phyloP scores from a whole-genome alignment of 208 protist species.

The Acanthamoeba sp. region DNA sequence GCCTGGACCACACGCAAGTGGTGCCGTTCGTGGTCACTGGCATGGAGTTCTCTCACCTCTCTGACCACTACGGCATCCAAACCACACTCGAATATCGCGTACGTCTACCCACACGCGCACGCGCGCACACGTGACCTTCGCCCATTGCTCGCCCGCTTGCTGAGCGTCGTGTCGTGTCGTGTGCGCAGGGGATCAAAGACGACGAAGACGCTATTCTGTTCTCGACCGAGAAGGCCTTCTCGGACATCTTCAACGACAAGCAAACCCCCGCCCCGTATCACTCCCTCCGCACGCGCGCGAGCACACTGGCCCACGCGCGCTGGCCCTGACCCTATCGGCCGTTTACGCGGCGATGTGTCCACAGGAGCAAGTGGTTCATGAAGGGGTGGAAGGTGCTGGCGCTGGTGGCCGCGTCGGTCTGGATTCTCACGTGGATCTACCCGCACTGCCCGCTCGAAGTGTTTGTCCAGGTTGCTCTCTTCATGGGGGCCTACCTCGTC shows the following conservation, averaged over 20 bases:
- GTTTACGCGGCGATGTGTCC: not conserved
- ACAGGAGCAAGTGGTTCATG: constrained; percentile 35
- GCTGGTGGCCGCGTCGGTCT: constrained; percentile 23
- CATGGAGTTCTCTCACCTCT: constrained; percentile 64
- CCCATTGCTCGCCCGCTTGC: no score
- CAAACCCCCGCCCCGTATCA: not conserved
- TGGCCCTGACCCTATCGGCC: not conserved
- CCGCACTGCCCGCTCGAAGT: constrained; percentile 60
- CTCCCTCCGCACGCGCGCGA: not conserved
- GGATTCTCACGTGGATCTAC: constrained; percentile 64
- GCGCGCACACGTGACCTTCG: no score
- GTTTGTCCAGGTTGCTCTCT: constrained; percentile 41
- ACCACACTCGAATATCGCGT: constrained; percentile 39
- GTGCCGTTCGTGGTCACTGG: constrained; percentile 69
- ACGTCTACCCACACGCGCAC: not conserved
- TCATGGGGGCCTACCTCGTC: constrained; percentile 42
- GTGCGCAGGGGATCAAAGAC: constrained; percentile 45
- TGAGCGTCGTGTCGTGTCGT: not conserved
- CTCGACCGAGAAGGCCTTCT: constrained; percentile 68
- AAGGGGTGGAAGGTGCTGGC: constrained; percentile 65
- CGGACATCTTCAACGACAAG: constrained; percentile 34
- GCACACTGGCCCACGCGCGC: no score
- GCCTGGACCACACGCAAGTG: constrained; percentile 39
- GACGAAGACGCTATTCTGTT: constrained; percentile 60
- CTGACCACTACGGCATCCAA: constrained; percentile 68